Percentiles rank a stretch among this genome's conserved stretches.
Evolutionary conservation across 2,329 filamentous ascomycete species (phyloP).

Genomic region (Leptographium lundbergii): DNA sequence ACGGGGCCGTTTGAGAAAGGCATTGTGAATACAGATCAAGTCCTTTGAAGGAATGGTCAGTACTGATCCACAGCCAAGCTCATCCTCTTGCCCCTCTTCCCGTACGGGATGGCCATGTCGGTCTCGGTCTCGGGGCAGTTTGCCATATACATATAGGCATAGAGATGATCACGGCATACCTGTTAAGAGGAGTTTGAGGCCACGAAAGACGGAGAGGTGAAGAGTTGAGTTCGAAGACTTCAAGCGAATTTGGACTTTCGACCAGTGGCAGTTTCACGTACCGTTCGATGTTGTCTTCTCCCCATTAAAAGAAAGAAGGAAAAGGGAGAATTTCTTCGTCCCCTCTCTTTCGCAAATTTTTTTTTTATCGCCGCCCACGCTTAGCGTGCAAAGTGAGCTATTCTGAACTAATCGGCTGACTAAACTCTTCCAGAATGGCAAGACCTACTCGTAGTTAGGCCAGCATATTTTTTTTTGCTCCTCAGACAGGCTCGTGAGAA

Average conservation of each 20-base stretch:
- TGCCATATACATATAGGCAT: not conserved
- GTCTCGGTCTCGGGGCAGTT: not conserved
- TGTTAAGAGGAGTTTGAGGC: not conserved
- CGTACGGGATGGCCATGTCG: not conserved
- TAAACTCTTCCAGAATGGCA: not conserved
- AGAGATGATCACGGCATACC: not conserved
- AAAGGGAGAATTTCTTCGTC: conserved; percentile 8
- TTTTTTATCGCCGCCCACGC: conserved; percentile 10
- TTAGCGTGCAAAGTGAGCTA: not conserved
- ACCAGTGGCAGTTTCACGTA: conserved; percentile 14
- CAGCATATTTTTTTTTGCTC: not conserved
- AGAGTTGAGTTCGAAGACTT: conserved; percentile 13
- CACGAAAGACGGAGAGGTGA: not conserved
- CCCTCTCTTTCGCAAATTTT: conserved; percentile 9
- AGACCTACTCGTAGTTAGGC: not conserved
- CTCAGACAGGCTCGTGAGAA: not conserved
- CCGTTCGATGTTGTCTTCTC: conserved; percentile 16
- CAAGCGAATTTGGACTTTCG: conserved; percentile 14
- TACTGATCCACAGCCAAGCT: not conserved
- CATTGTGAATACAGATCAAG: conserved; percentile 40
- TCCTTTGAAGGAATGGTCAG: not conserved
- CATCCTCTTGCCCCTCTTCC: not conserved
- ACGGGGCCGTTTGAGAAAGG: conserved; percentile 55
- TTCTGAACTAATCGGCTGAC: not conserved
- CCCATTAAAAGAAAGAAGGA: conserved; percentile 16